Evolutionary conservation across 1,284 basidiomycete genomes (phyloP).

Genomic region (Pseudozyma sp.): DNA sequence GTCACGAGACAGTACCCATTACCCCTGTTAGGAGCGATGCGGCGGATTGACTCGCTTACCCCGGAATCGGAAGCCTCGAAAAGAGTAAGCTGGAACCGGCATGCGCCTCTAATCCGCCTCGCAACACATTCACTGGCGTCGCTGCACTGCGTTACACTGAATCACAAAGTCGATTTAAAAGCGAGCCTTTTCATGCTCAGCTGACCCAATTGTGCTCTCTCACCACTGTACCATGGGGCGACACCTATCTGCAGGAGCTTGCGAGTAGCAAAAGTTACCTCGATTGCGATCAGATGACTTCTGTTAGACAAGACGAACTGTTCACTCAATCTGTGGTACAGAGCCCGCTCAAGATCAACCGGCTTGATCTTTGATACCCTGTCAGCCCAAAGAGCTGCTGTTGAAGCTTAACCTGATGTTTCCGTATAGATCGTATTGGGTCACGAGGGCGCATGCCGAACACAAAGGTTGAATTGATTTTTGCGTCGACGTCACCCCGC

Average conservation of each 20-base stretch:
- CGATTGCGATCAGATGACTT: too few relatives aligned
- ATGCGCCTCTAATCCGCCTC: conserved; percentile 1
- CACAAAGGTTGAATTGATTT: background rate
- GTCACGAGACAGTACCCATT: conserved; percentile 3
- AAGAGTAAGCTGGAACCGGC: conserved; percentile 10
- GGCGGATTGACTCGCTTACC: conserved; percentile 5
- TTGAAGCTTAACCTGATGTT: background rate
- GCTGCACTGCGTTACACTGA: background rate
- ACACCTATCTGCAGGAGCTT: too few relatives aligned
- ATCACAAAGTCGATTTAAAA: background rate
- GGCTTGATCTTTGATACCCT: too few relatives aligned
- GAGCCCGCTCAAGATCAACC: background rate
- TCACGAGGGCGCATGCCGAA: background rate
- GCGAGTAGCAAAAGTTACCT: too few relatives aligned
- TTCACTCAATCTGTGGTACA: background rate
- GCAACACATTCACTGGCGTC: background rate
- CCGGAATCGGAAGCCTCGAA: conserved; percentile 11
- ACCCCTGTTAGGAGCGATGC: background rate
- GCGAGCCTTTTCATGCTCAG: background rate
- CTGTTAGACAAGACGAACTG: too few relatives aligned
- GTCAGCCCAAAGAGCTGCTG: background rate
- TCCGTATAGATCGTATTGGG: background rate
- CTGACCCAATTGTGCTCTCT: conserved; percentile 1
- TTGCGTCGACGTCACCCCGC: conserved; percentile 25
- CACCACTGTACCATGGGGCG: too few relatives aligned